phyloP scores from a whole-genome alignment of 2,329 filamentous ascomycete species.

The Sporothrix inflata region DNA sequence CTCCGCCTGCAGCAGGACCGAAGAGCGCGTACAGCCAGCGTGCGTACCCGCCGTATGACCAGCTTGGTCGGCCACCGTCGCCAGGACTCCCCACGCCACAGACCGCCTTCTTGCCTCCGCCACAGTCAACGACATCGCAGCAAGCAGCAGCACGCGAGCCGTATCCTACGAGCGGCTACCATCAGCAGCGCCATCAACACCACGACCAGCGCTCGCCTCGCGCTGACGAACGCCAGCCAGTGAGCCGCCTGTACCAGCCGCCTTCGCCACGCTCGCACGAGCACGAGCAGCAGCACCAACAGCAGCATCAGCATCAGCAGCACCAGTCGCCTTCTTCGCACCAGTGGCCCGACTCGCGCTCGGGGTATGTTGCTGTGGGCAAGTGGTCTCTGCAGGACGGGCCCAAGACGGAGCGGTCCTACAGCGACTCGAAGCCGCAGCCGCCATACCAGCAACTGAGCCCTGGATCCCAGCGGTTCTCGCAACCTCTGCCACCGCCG shows the following conservation, averaged over 20 bases:
- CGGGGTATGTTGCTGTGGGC: constrained; percentile 26
- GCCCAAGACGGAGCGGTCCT: background rate
- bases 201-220: constrained; percentile 21
- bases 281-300: constrained; percentile 9
- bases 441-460: background rate
- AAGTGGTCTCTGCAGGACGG: constrained; percentile 28
- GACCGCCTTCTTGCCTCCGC: background rate
- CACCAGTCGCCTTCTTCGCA: constrained; percentile 1
- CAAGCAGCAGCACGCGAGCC: background rate
- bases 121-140: background rate
- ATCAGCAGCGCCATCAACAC: constrained; percentile 9
- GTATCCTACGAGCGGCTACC: background rate
- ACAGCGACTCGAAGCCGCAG: background rate
- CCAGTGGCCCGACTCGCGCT: constrained; percentile 25
- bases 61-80: constrained; percentile 16
- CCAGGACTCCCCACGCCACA: constrained; percentile 1
- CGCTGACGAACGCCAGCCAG: background rate
- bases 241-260: background rate
- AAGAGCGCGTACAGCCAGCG: constrained; percentile 10
- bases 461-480: constrained; percentile 1
- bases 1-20: constrained; percentile 36
- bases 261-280: constrained; percentile 26
- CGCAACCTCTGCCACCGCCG: constrained; percentile 13
- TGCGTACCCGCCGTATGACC: background rate
- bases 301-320: no score